These are phyloP conservation scores for Cucurbita pepo DNA, from an alignment of 306 rosid species.

Conservation along the genomic window DNA sequence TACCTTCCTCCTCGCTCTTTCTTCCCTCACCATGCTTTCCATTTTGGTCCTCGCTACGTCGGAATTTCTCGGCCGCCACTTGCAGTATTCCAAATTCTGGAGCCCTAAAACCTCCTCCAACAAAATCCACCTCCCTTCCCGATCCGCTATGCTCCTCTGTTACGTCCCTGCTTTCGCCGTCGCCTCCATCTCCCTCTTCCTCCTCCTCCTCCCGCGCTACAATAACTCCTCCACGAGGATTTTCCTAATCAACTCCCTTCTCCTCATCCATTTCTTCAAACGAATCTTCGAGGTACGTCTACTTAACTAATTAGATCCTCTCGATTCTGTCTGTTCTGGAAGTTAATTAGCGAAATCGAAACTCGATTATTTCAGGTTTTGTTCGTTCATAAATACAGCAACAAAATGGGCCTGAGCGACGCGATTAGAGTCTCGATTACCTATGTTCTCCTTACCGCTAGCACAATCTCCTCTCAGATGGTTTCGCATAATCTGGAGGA, in stretches of 20 bases:
- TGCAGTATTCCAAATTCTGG: slow-evolving; percentile 48
- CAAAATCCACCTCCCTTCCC: slow-evolving; percentile 21
- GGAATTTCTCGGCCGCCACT: slow-evolving; percentile 33
- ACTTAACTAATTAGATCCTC: no score
- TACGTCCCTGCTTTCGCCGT: slow-evolving; percentile 53
- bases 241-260: slow-evolving; percentile 20
- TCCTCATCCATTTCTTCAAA: slow-evolving; percentile 51
- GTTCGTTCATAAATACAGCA: slow-evolving; percentile 56
- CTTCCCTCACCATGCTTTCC: slow-evolving; percentile 11
- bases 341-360: no score
- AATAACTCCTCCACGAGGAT: slow-evolving; percentile 21
- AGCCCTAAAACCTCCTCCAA: not conserved
- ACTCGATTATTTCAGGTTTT: slow-evolving; percentile 21
- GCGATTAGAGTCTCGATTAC: slow-evolving; percentile 22
- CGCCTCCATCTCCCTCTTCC: slow-evolving; percentile 17
- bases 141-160: slow-evolving; percentile 35
- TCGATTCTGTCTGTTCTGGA: no score
- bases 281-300: slow-evolving; percentile 41
- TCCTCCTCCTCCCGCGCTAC: slow-evolving; percentile 15
- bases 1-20: slow-evolving; percentile 19
- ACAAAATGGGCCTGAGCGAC: slow-evolving; percentile 28
- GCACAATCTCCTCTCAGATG: slow-evolving; percentile 37
- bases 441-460: slow-evolving; percentile 23
- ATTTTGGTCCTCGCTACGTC: slow-evolving; percentile 9
- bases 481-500: slow-evolving; percentile 25